Evolutionary conservation across 1,284 basidiomycete species (phyloP).

Genomic region (Wolfiporia cocos): DNA sequence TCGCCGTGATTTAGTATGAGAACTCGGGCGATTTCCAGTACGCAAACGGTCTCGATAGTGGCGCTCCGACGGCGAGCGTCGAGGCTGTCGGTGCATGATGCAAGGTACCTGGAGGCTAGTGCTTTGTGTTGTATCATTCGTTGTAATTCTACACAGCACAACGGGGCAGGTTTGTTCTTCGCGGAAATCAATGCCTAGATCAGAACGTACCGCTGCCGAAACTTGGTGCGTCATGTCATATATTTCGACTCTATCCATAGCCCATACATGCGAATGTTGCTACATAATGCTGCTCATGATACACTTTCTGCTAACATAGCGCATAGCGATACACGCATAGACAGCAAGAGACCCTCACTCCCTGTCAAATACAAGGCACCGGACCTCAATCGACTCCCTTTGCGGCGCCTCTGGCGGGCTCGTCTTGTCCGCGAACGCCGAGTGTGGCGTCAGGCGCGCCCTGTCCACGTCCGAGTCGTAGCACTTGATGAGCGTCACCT

Average conservation of each 20-base stretch:
- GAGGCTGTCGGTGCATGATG: constrained; percentile 6
- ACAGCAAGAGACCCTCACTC: constrained; percentile 6
- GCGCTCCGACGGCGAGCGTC: constrained; percentile 3
- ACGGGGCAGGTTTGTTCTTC: too few species aligned
- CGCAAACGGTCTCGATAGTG: constrained; percentile 44
- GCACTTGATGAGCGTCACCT: constrained; percentile 43
- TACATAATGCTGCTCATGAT: background rate
- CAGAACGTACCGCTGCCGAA: background rate
- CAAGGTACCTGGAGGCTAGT: background rate
- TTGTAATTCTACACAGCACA: background rate
- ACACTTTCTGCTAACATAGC: background rate
- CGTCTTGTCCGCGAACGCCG: constrained; percentile 35
- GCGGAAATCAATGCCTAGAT: background rate
- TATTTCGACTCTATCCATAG: background rate
- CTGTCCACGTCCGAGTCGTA: constrained; percentile 33
- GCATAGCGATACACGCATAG: background rate
- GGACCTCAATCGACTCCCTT: constrained; percentile 36
- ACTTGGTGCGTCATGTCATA: background rate
- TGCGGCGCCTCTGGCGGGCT: constrained; percentile 33
- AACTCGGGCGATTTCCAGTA: constrained; percentile 91
- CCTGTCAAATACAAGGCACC: constrained; percentile 31
- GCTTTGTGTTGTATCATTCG: background rate
- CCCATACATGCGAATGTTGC: background rate
- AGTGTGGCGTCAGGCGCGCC: constrained; percentile 39
- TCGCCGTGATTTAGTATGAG: constrained; percentile 66